Evolutionary conservation across 768 basidiomycete genomes (phyloP), one percentile per base, ranked within the genome.

Genomic region (Boletus patriciae): DNA sequence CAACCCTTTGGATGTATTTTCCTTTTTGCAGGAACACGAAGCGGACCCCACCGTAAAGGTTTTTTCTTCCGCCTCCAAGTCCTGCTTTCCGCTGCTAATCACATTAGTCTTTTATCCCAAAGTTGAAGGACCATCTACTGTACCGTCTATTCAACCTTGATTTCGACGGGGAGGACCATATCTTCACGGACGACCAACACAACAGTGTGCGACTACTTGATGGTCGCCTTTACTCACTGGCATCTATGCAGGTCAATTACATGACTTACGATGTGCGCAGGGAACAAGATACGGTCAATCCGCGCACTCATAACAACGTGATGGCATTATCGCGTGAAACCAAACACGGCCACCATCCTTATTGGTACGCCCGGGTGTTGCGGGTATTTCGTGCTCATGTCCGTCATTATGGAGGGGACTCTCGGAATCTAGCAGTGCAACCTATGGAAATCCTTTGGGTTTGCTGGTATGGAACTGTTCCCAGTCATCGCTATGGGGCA

Each of bases 371-470:
- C 0, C 57, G 52, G 0, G 65, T 77, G 3, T 37, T 74, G 1
- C 50, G 62, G 0, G 62, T 74, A 0, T 75, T 65, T 50, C 72
- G 72, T 50, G 62, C 59, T 3, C 49, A 67, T 25, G 66, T 74
- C 7, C 37, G 51, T 12, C 38, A 53, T n/a, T 61, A 64, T 36
- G 53, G 56, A 18, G 4, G 2, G 1, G 52, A 48, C 7, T 19
- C 51, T 12, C 36, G 15, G 11, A 31, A 40, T 36, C 5, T 33
- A 29, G 34, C 18, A n/a, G 19, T 25, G 0, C 33, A 59, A 19
- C 46, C 41, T 3, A 55, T 76, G 33, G 66, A 73, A 15, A 55
- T 77, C 21, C 59, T 77, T 2, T 75, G 67, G 68, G 74, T 78
- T 0, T 49, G 71, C 4, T 76, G 76, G 74, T 70, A 66, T 46